phyloP scores from a whole-genome alignment of 2,329 filamentous ascomycete genomes.

The Ophiocordyceps camponoti-saundersi region DNA sequence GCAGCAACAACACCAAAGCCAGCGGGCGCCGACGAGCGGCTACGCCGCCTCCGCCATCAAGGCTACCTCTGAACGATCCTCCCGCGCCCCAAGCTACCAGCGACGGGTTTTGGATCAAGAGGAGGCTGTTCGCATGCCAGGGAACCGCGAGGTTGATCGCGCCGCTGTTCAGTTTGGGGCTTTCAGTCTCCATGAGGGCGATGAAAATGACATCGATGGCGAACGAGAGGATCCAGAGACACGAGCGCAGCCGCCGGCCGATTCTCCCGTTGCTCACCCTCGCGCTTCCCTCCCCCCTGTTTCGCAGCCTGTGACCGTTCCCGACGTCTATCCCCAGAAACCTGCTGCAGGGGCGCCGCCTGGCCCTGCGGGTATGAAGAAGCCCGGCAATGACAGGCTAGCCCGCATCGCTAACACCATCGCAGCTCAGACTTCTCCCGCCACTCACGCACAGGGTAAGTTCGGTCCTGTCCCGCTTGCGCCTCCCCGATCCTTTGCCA shows the following conservation, averaged over 20 bases:
- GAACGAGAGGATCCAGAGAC: constrained; percentile 93
- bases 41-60: constrained; percentile 73
- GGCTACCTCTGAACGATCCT: constrained; percentile 44
- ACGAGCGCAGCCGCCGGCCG: constrained; percentile 77
- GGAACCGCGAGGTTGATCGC: constrained; percentile 85
- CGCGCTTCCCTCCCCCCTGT: constrained; percentile 74
- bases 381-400: constrained; percentile 3
- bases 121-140: constrained; percentile 95
- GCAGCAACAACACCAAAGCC: constrained; percentile 43
- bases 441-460: constrained; percentile 11
- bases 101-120: constrained; percentile 84
- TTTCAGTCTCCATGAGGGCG: constrained; percentile 70
- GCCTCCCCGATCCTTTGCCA: not conserved
- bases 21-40: constrained; percentile 39
- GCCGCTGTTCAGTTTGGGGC: constrained; percentile 92
- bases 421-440: constrained; percentile 7
- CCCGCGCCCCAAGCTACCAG: constrained; percentile 64
- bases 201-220: constrained; percentile 75
- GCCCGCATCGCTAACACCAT: constrained; percentile 1
- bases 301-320: constrained; percentile 32
- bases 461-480: not conserved
- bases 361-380: constrained; percentile 14
- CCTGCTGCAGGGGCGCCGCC: constrained; percentile 27
- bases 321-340: constrained; percentile 41
- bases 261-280: constrained; percentile 75